Evolutionary conservation across 1,284 basidiomycete genomes (phyloP), one percentile per base, ranked within the genome.

Genomic region (Naganishia cerealis): DNA sequence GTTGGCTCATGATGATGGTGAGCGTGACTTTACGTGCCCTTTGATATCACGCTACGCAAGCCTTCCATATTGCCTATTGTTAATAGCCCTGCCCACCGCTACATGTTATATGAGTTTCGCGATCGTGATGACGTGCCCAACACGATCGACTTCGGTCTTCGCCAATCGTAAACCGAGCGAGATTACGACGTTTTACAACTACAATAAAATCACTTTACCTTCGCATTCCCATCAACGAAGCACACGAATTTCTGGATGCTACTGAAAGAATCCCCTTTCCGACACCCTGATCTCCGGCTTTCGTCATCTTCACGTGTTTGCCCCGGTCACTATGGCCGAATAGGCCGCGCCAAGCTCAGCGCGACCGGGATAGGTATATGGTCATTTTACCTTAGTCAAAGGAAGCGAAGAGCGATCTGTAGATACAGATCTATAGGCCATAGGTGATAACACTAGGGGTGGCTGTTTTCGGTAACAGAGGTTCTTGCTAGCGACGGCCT

Each of bases 1-100:
- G 59, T 62, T 21, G 59, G 39, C 46, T 50, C 59, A 62, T 62
- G 59, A 5, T 46, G 46, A 9, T 18, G n/a, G 46, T 21, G 46
- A 10, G n/a, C 12, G 21, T 6, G 7, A 50, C 46, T 46, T n/a
- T 46, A n/a, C 16, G 13, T 18, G 7, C 16, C 16, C n/a, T 46
- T 46, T 3, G 29, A 6, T 33, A 33, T 33, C 6, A 33, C 29
- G 29, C 29, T 33, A 33, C 29, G 29, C 29, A 33, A 33, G 29
- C 29, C 29, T 33, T 33, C n/a, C n/a, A n/a, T n/a, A n/a, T n/a
- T n/a, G n/a, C 6, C 29, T 18, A 18, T 9, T 42, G 8, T 42
- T 3, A 42, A 42, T 42, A 9, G 10, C 13, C 13, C n/a, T 24
- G 21, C n/a, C 12, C 10, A 7, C 8, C 21, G 21, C 10, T 15